A percentile compares a stretch with the other conserved stretches of the same genome.
phyloP scores from a whole-genome alignment of 73 alveolate genomes.

The Paramecium sexaurelia region DNA sequence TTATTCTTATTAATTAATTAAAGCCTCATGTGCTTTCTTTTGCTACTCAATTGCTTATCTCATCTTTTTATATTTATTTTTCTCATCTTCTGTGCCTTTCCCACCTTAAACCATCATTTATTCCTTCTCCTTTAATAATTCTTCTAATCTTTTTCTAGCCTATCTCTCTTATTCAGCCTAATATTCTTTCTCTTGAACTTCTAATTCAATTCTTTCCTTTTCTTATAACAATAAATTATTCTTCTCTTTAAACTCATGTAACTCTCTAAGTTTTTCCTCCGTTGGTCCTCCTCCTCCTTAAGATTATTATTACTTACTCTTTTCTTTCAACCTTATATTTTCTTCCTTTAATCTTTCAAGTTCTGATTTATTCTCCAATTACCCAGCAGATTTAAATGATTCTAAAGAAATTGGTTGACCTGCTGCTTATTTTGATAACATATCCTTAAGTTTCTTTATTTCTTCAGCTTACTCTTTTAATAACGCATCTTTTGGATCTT shows the following conservation, averaged over 20 bases:
- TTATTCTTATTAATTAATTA: slow-evolving; percentile 71
- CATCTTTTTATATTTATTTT: slow-evolving; percentile 74
- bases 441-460: slow-evolving; percentile 82
- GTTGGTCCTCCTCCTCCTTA: not conserved
- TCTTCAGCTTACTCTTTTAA: slow-evolving; percentile 95
- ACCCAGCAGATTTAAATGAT: not conserved
- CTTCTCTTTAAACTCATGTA: slow-evolving; percentile 37
- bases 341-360: slow-evolving; percentile 39
- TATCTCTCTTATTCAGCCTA: slow-evolving; percentile 46
- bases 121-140: slow-evolving; percentile 74
- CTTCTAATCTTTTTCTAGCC: slow-evolving; percentile 72
- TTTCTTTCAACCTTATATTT: slow-evolving; percentile 1
- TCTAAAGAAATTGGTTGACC: not conserved
- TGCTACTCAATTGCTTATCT: slow-evolving; percentile 71
- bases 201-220: not conserved
- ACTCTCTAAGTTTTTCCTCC: slow-evolving; percentile 26
- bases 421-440: slow-evolving; percentile 62
- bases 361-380: not conserved
- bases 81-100: slow-evolving; percentile 76
- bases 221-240: not conserved
- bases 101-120: slow-evolving; percentile 79
- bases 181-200: not conserved
- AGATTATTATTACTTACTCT: not conserved
- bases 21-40: slow-evolving; percentile 75
- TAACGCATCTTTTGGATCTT: slow-evolving; percentile 99